Conservation (phyloP, 2,329 filamentous ascomycete species). For the Colletotrichum theobromicola region DNA sequence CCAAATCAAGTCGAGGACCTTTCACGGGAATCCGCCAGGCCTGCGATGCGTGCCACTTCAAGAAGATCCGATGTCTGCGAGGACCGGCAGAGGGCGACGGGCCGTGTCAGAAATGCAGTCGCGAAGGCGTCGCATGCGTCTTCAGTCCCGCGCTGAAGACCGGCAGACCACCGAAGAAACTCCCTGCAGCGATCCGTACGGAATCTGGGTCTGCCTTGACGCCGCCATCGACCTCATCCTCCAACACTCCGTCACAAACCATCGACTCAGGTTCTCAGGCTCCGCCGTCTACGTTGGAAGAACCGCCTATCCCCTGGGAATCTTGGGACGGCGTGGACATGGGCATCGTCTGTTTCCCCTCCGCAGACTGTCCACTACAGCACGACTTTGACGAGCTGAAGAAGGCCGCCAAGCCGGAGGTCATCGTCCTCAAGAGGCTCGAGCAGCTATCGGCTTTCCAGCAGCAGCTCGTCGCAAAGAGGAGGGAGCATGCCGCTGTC, state of each 20-base stretch:
- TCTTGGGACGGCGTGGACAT: not conserved
- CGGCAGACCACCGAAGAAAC: conserved; percentile 1
- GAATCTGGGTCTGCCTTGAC: not conserved
- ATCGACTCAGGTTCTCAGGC: not conserved
- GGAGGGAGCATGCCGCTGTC: not conserved
- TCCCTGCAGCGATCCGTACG: not conserved
- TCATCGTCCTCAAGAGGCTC: not conserved
- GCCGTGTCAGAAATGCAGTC: not conserved
- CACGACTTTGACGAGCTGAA: not conserved
- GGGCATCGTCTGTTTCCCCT: not conserved
- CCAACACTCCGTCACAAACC: not conserved
- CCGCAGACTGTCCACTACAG: not conserved
- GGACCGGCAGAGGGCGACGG: not conserved
- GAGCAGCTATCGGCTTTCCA: not conserved
- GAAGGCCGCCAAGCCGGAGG: not conserved
- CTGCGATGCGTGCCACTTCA: conserved; percentile 12
- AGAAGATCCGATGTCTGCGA: conserved; percentile 5
- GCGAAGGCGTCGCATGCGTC: not conserved
- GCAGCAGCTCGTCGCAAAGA: conserved; percentile 1
- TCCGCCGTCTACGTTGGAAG: not conserved
- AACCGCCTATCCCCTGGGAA: not conserved
- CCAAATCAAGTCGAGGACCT: not conserved
- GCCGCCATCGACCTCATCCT: not conserved
- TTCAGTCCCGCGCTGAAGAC: conserved; percentile 14
- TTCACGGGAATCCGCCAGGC: not conserved